Evolutionary conservation across 345 rosid genomes (phyloP), one percentile per base, ranked within the genome.

Genomic region (Salix exigua): DNA sequence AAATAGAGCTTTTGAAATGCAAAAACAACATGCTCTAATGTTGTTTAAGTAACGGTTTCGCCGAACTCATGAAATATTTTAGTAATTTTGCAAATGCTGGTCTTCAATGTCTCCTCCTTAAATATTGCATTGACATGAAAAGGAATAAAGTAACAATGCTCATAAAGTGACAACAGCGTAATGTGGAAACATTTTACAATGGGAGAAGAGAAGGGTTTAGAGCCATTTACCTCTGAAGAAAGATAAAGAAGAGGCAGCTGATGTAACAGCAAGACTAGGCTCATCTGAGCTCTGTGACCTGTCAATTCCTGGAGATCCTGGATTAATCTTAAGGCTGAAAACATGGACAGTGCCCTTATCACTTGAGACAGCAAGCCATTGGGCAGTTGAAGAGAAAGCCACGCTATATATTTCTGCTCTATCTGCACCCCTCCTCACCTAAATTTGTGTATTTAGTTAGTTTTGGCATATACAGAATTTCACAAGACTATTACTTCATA

Each of bases 341-440:
- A 96, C 97, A 81, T 96, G 99, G 65, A 96, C 91, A 12, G 99
- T 96, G 63, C 99, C 98, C 80, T 96, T 94, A 85, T 94, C 99
- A 82, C 99, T 96, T 64, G 99, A 96, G 77, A 94, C 99, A 50
- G 97, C 97, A 66, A 94, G 78, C 98, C 97, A 91, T 58, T 94
- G 91, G 7, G 93, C 91, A 79, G 88, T 84, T 75, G 97, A 77
- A 73, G 98, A 96, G 81, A 96, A 96, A 17, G 98, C 98, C 90
- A 96, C 78, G 81, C 99, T 96, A 80, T 92, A 88, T 66, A 96
- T 90, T 79, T 94, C 99, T 7, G 99, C 98, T 88, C 99, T 91
- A 78, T 96, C 99, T 40, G 98, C 97, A 80, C 99, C 99, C 78
- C 99, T 92, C 81, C 99, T 89, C 35, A 96, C 91, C 99, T 96